Evolutionary conservation across 306 rosid species (phyloP).

Genomic region (Sicyos edulis): DNA sequence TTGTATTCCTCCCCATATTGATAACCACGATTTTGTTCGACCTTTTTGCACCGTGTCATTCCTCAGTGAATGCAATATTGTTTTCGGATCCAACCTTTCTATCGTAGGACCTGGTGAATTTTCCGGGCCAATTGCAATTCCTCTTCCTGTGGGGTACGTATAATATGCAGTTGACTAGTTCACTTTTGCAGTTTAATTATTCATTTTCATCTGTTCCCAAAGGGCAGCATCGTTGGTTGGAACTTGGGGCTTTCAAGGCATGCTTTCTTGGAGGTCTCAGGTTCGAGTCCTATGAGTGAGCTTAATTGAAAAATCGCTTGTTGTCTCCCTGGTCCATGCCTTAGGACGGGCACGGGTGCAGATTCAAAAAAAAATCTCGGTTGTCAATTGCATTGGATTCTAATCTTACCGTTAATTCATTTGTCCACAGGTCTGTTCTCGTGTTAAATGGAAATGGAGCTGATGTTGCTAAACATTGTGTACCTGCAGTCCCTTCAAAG

Average conservation of each 20-base stretch:
- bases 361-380: neutral
- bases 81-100: slow-evolving; percentile 72
- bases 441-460: slow-evolving; percentile 89
- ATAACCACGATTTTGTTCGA: slow-evolving; percentile 90
- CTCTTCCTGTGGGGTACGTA: slow-evolving; percentile 81
- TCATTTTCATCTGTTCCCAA: neutral
- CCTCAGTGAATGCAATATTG: slow-evolving; percentile 77
- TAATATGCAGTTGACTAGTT: neutral
- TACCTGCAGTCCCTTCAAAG: slow-evolving; percentile 76
- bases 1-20: slow-evolving; percentile 93
- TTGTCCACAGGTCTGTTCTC: slow-evolving; percentile 74
- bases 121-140: slow-evolving; percentile 49
- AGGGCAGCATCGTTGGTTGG: too few species aligned
- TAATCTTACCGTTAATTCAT: slow-evolving; percentile 1
- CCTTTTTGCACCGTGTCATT: slow-evolving; percentile 96
- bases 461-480: slow-evolving; percentile 91
- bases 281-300: too few species aligned
- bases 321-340: too few species aligned
- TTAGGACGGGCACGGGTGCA: too few species aligned
- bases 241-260: too few species aligned
- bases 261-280: too few species aligned
- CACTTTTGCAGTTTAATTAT: neutral
- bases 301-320: too few species aligned
- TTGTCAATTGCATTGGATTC: neutral
- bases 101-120: slow-evolving; percentile 65